Base-by-base conservation (phyloP, 2,329 filamentous ascomycete species). In the Aureobasidium sp. region DNA sequence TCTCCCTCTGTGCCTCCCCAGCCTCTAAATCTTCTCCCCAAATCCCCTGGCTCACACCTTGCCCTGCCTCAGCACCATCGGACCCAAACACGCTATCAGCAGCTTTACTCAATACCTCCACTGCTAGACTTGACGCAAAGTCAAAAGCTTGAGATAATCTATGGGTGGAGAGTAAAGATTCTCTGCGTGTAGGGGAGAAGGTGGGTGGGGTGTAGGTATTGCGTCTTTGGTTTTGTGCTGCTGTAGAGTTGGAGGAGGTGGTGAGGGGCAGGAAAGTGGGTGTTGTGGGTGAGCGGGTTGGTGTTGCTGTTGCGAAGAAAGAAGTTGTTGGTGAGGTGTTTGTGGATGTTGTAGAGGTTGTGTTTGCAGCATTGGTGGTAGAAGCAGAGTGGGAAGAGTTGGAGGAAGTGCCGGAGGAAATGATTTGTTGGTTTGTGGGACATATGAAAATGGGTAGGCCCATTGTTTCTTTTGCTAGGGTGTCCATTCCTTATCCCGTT, bases 391-490 rank as follows among this genome's bases (percentile, higher is more conserved):
- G 3, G 3, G 25, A 41, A 50, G n/a, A 50, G 11, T 36, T 41
- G 16, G 34, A 21, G 6, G 25, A 21, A 11, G 5, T 30, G 41
- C 41, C 30, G 11, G 34, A 41, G 11, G 29, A 42, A 0, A 57
- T 13, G 5, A 57, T 29, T 6, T 39, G 13, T 15, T 39, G 21
- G 30, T 37, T 29, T 3, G 41, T 16, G 5, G 54, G 16, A 11
- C 41, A 44, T 32, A 58, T 58, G 32, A 58, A 58, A 21, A 58
- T 42, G n/a, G 54, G 54, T 6, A 58, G 54, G 30, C 54, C 54
- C 54, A 58, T 58, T 37, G 54, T 58, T 39, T 58, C 54, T 58
- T 58, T 58, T 11, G 42, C 42, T 6, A 58, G 6, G 0, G 42
- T 48, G 25, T 58, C 54, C 42, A n/a, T n/a, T n/a, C n/a, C n/a